Base-by-base conservation (phyloP, 164 flowering plant species). In the Berberis vulgaris region DNA sequence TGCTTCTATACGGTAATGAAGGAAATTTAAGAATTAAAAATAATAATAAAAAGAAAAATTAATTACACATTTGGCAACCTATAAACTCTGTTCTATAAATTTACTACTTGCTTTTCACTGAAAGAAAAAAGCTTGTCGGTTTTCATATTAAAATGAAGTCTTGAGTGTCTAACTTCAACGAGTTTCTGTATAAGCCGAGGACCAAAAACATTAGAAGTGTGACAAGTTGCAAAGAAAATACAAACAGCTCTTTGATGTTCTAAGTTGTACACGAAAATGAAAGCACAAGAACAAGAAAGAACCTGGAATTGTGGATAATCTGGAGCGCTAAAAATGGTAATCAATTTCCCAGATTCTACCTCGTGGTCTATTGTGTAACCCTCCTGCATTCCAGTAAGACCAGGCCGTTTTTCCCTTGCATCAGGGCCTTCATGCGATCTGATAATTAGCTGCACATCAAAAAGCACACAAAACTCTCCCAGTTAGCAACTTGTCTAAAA, bases 401-500 rank as follows among this genome's bases (percentile, higher is more conserved):
- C 92, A 64, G 80, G 64, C 54, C 97, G 75, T 76, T 91, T 91
- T 74, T 87, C 97, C 76, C 97, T 86, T 47, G 99, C 99, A 84
- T 95, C 97, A 63, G 99, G 99, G 7, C 99, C 99, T 81, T 95
- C 97, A 79, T 91, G 99, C 54, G 99, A 95, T 74, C 99, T 87
- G 61, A 95, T 87, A 59, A 95, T 89, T 61, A 91, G 80, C 99
- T 94, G 85, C 59, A 56, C 26, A n/a, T 65, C 59, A 56, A 50
- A 26, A 73, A 41, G 43, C 69, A 62, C 1, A 64, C 61, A 58
- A 57, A 67, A 57, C 43, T 38, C 54, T 53, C 41, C 61, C 41
- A 55, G 70, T 70, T 50, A 66, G 40, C 54, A 45, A 11, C 41
- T 45, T 4, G 7, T 39, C 40, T 43, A 60, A 44, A 44, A 3